Conservation (phyloP, 495 filamentous ascomycete species). For the Parathielavia hyrcaniae region DNA sequence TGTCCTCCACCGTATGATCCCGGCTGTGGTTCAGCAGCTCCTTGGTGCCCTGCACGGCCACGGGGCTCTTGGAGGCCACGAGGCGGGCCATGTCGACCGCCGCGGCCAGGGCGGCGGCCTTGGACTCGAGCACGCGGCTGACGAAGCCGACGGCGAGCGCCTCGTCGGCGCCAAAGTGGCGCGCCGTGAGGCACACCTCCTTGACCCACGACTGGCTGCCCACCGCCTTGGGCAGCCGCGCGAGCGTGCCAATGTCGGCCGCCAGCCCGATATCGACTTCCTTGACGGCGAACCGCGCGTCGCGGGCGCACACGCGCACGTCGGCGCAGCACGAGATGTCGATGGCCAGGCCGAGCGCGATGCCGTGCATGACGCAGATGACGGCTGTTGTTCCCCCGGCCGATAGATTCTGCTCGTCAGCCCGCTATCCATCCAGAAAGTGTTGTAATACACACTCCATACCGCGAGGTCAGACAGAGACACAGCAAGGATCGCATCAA, state of each 20-base stretch:
- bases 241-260: conserved; percentile 86
- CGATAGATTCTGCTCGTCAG: not conserved
- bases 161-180: conserved; percentile 72
- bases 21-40: conserved; percentile 81
- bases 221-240: conserved; percentile 78
- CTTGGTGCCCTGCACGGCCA: conserved; percentile 91
- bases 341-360: conserved; percentile 73
- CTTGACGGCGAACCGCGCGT: conserved; percentile 71
- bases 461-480: not conserved
- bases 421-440: not conserved
- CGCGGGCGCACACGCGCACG: conserved; percentile 62
- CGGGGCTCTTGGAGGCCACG: conserved; percentile 77
- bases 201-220: conserved; percentile 79
- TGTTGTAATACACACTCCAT: too few relatives aligned
- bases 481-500: not conserved
- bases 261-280: conserved; percentile 95
- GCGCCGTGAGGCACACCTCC: conserved; percentile 74
- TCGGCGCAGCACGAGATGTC: conserved; percentile 76
- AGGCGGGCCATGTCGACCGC: conserved; percentile 60
- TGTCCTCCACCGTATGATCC: conserved; percentile 71
- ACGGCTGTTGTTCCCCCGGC: conserved; percentile 50
- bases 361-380: conserved; percentile 76
- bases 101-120: conserved; percentile 53
- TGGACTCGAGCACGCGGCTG: conserved; percentile 62
- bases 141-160: conserved; percentile 80